Percentiles rank a stretch among this genome's conserved stretches.
phyloP scores from a whole-genome alignment of 2,329 filamentous ascomycete species.

The Amauroascus verrucosus region DNA sequence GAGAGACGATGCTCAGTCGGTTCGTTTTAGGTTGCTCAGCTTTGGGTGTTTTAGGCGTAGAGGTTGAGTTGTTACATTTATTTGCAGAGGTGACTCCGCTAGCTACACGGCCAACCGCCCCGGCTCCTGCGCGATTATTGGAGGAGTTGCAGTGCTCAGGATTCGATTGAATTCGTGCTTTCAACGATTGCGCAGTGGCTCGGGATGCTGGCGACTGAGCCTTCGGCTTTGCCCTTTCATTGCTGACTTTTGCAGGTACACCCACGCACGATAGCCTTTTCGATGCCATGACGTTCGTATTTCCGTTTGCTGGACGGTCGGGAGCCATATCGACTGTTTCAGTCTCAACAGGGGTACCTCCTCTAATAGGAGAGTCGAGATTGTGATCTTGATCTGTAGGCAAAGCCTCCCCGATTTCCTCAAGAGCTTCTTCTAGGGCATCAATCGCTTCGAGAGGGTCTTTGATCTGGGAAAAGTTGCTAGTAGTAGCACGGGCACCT shows the following conservation, averaged over 20 bases:
- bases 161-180: background rate
- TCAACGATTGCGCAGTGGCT: background rate
- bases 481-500: constrained; percentile 15
- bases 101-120: background rate
- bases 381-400: constrained; percentile 19
- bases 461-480: constrained; percentile 24
- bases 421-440: constrained; percentile 43
- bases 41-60: background rate
- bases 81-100: background rate
- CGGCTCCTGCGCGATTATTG: background rate
- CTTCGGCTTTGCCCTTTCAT: background rate
- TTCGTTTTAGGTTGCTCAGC: background rate
- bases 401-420: constrained; percentile 36
- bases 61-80: background rate
- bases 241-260: background rate
- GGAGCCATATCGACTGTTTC: background rate
- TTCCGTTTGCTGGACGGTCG: background rate
- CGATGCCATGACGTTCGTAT: background rate
- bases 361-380: constrained; percentile 22
- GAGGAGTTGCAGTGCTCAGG: background rate
- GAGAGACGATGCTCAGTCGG: constrained; percentile 8
- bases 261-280: background rate
- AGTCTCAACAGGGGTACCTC: background rate
- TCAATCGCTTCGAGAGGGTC: constrained; percentile 44
- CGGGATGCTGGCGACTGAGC: background rate